Evolutionary conservation across 768 basidiomycete species (phyloP).

Genomic region (Amanita fuliginea): DNA sequence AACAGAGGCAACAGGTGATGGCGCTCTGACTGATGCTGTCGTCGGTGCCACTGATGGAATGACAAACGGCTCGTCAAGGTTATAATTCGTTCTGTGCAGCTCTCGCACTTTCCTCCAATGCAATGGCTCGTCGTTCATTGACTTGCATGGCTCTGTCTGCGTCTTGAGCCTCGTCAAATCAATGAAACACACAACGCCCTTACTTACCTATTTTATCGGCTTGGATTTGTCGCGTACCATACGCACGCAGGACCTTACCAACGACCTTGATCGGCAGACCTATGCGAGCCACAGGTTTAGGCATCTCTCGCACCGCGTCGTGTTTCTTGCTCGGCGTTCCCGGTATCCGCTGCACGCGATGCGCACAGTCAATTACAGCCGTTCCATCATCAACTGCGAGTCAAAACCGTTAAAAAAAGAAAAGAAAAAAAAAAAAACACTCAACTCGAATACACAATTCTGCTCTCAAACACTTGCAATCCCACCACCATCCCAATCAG

Average conservation of each 20-base stretch:
- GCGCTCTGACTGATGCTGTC: constrained; percentile 6
- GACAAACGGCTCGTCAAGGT: constrained; percentile 35
- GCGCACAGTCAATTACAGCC: constrained; percentile 56
- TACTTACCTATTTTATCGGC: constrained; percentile 42
- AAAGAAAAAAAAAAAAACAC: no score
- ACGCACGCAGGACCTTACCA: constrained; percentile 32
- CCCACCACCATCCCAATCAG: constrained; percentile 60
- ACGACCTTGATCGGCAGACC: constrained; percentile 36
- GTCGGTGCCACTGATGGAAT: constrained; percentile 22
- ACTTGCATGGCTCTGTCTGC: constrained; percentile 30
- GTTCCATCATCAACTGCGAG: constrained; percentile 68
- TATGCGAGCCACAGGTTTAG: constrained; percentile 28
- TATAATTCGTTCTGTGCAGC: constrained; percentile 45
- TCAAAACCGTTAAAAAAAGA: no score
- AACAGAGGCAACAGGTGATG: constrained; percentile 10
- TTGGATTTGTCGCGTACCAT: constrained; percentile 33
- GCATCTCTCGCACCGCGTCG: constrained; percentile 10
- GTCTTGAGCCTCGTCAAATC: constrained; percentile 1
- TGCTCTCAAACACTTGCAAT: constrained; percentile 45
- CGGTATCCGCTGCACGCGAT: constrained; percentile 22
- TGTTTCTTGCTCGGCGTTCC: constrained; percentile 11
- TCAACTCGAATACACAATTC: constrained; percentile 49
- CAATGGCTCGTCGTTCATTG: constrained; percentile 45
- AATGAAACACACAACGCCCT: background rate
- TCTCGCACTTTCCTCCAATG: constrained; percentile 44